Percentiles rank a stretch among this genome's conserved stretches.
Evolutionary conservation across 1,284 basidiomycete genomes (phyloP).

Genomic region (Limonomyces culmigenus): DNA sequence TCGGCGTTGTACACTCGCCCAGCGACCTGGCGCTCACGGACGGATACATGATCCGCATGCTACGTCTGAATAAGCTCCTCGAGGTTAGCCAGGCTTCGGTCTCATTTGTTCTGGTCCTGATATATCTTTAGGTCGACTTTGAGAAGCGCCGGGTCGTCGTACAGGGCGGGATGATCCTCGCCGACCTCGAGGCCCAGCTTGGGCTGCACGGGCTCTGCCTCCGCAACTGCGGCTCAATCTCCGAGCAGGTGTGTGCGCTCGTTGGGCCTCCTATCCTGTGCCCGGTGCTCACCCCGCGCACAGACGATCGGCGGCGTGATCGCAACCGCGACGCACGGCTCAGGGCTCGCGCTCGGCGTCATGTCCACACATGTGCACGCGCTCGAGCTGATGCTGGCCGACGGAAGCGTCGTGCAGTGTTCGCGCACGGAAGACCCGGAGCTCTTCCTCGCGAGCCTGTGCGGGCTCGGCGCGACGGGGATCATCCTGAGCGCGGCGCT

Average conservation of each 20-base stretch:
- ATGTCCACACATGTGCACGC: conserved; percentile 73
- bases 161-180: conserved; percentile 68
- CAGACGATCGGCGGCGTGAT: conserved; percentile 92
- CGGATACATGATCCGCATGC: conserved; percentile 71
- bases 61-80: conserved; percentile 48
- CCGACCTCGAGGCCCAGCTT: conserved; percentile 53
- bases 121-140: conserved; percentile 45
- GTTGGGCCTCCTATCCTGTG: no score
- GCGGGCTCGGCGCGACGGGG: conserved; percentile 88
- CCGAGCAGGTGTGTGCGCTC: conserved; percentile 34
- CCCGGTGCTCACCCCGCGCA: no score
- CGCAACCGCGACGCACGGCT: conserved; percentile 91
- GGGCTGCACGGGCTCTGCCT: conserved; percentile 65
- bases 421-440: conserved; percentile 50
- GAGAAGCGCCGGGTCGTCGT: conserved; percentile 56
- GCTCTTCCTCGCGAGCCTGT: conserved; percentile 84
- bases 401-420: conserved; percentile 53
- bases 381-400: conserved; percentile 58
- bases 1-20: conserved; percentile 86
- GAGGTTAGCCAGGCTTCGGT: conserved; percentile 50
- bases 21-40: conserved; percentile 81
- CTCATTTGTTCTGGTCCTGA: conserved; percentile 10
- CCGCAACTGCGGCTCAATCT: conserved; percentile 90
- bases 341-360: conserved; percentile 68
- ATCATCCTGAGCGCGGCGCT: conserved; percentile 72